Conservation (phyloP, 805 yeast species). For the Cyberlindnera xishuangbannaensis region DNA sequence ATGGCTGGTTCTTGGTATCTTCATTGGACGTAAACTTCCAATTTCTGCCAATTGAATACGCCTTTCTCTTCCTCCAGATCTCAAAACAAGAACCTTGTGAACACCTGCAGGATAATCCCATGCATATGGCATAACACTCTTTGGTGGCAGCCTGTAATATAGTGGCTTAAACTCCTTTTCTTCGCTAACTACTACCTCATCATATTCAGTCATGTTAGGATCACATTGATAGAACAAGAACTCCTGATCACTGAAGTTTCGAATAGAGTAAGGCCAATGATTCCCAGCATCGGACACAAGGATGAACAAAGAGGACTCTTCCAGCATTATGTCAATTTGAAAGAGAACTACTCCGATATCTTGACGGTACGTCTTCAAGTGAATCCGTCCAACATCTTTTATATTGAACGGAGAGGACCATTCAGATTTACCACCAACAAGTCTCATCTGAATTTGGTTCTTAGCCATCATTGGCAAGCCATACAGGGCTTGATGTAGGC, state of each 20-base stretch:
- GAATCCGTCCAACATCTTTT: conserved; percentile 78
- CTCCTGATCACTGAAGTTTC: conserved; percentile 86
- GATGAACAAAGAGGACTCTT: conserved; percentile 75
- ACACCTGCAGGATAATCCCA: conserved; percentile 96
- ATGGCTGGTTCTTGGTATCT: conserved; percentile 47
- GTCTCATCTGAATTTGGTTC: conserved; percentile 58
- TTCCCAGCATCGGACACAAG: conserved; percentile 66
- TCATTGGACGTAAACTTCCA: conserved; percentile 85
- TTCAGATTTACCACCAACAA: conserved; percentile 46
- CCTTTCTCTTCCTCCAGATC: conserved; percentile 69
- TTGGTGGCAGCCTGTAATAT: conserved; percentile 75
- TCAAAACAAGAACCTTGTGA: conserved; percentile 70
- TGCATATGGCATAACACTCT: conserved; percentile 95
- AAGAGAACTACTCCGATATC: conserved; percentile 64
- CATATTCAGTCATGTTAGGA: conserved; percentile 62
- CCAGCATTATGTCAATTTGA: conserved; percentile 70
- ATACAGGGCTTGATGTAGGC: conserved; percentile 52
- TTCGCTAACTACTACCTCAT: conserved; percentile 44
- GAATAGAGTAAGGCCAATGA: conserved; percentile 88
- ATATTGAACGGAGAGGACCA: conserved; percentile 91
- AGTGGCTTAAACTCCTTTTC: conserved; percentile 68
- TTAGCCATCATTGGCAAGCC: conserved; percentile 49
- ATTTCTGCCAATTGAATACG: conserved; percentile 85
- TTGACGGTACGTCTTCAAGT: conserved; percentile 60
- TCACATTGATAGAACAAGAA: conserved; percentile 83